These are phyloP conservation scores for Candida maris DNA, from an alignment of 805 yeast species.

Conservation along the genomic window DNA sequence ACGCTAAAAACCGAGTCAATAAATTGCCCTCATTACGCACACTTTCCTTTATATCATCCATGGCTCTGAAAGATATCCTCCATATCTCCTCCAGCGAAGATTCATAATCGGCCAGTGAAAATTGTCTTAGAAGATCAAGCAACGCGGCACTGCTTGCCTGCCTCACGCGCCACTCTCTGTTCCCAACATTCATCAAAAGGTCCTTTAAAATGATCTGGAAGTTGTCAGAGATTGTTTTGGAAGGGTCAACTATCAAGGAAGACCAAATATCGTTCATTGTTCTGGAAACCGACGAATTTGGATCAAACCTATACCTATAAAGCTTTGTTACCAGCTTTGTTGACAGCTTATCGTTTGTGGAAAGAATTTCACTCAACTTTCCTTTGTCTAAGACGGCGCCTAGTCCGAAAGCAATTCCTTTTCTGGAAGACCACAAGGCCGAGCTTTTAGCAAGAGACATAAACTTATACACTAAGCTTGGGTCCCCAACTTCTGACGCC, in stretches of 20 bases:
- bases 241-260: conserved; percentile 54
- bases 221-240: conserved; percentile 49
- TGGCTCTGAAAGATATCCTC: conserved; percentile 80
- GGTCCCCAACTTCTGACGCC: conserved; percentile 95
- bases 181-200: conserved; percentile 63
- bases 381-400: conserved; percentile 81
- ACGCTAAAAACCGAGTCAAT: conserved; percentile 63
- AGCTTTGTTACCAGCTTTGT: conserved; percentile 72
- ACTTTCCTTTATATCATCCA: conserved; percentile 94
- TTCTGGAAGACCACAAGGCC: conserved; percentile 86
- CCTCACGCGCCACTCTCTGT: conserved; percentile 88
- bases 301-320: conserved; percentile 83
- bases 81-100: conserved; percentile 62
- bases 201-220: conserved; percentile 62
- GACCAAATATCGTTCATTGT: conserved; percentile 92
- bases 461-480: conserved; percentile 87
- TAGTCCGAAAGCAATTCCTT: conserved; percentile 91
- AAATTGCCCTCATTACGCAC: conserved; percentile 77
- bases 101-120: conserved; percentile 51
- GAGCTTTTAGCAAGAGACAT: conserved; percentile 89
- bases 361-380: conserved; percentile 59
- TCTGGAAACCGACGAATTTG: conserved; percentile 64
- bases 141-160: conserved; percentile 80
- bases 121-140: conserved; percentile 63
- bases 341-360: conserved; percentile 51